phyloP scores from a whole-genome alignment of 2,329 filamentous ascomycete species.

The Amesomyces nigricolor region DNA sequence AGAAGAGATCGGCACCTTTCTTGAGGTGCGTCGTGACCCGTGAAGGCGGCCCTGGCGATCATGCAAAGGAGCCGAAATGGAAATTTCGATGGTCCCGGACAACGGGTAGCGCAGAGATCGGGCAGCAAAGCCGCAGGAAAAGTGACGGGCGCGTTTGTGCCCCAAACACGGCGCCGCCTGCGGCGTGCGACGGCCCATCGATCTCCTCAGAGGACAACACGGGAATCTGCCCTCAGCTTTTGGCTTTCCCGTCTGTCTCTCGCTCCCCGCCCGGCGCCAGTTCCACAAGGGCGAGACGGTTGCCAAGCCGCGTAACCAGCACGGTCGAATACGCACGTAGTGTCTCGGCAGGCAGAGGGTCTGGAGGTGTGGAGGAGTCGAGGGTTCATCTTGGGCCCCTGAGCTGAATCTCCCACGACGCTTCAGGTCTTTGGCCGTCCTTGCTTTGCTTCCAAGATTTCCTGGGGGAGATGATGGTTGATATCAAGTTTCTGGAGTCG shows the following conservation, averaged over 20 bases:
- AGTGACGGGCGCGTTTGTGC: background rate
- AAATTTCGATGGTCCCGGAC: constrained; percentile 7
- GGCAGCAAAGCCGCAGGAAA: background rate
- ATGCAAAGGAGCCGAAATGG: constrained; percentile 10
- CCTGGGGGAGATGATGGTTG: too few relatives aligned
- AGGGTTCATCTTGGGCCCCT: background rate
- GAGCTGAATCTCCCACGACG: background rate
- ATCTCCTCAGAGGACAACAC: too few relatives aligned
- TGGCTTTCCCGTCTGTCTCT: background rate
- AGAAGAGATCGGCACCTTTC: too few relatives aligned
- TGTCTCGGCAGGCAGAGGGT: constrained; percentile 3
- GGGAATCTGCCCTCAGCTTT: too few relatives aligned
- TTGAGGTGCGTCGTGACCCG: background rate
- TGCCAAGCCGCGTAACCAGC: constrained; percentile 9
- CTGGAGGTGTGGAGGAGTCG: too few relatives aligned
- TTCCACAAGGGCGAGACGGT: background rate
- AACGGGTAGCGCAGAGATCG: background rate
- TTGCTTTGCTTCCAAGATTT: background rate
- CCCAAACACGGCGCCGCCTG: background rate
- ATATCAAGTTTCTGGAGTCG: too few relatives aligned
- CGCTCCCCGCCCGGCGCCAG: background rate
- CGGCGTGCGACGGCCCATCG: too few relatives aligned
- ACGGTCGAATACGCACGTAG: constrained; percentile 8
- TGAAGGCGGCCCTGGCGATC: constrained; percentile 15
- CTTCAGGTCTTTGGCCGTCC: background rate